Conservation (phyloP, 2,329 filamentous ascomycete species). For the Teratosphaeria gauchensis region DNA sequence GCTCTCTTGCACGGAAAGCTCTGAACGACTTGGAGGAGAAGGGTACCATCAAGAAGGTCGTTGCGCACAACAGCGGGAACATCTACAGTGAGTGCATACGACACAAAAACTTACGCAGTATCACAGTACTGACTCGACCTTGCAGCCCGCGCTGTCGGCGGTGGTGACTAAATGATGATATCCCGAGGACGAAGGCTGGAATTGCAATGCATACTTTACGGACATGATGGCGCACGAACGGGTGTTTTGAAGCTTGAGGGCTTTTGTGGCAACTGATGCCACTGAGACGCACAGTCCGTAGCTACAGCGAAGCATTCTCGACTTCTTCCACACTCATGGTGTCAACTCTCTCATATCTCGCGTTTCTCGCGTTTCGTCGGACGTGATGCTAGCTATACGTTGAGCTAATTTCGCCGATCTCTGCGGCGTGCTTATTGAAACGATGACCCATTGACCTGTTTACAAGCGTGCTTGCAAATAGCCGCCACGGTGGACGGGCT, state of each 20-base stretch:
- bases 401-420: too few relatives aligned
- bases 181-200: neutral
- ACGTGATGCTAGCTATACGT: too few relatives aligned
- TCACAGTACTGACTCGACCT: neutral
- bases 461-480: too few relatives aligned
- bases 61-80: conserved; percentile 92
- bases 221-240: neutral
- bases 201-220: conserved; percentile 1
- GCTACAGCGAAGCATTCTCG: neutral
- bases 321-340: neutral
- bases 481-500: too few relatives aligned
- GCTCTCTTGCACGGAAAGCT: conserved; percentile 83
- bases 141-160: conserved; percentile 5
- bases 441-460: too few relatives aligned
- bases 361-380: neutral
- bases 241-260: neutral
- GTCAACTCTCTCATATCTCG: neutral
- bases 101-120: neutral
- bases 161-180: conserved; percentile 3
- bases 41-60: conserved; percentile 96
- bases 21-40: conserved; percentile 92
- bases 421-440: too few relatives aligned
- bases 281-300: conserved; percentile 1
- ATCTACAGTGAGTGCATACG: conserved; percentile 60
- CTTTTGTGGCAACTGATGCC: neutral